Conservation (phyloP, 169 alveolate genomes). For the Cryptosporidium felis region DNA sequence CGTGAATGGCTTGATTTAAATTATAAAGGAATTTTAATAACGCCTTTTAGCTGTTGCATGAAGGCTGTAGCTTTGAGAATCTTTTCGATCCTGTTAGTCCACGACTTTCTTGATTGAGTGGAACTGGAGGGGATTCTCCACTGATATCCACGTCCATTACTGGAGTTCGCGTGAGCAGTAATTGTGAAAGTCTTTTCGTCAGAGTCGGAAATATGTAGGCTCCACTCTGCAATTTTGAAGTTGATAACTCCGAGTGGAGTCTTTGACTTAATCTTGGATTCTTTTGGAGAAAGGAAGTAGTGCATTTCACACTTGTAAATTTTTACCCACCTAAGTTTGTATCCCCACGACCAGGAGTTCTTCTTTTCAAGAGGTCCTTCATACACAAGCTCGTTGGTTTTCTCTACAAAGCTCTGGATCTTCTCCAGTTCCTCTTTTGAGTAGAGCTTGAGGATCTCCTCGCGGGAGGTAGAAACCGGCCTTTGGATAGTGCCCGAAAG, state of each 20-base stretch:
- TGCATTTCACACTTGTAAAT: slow-evolving; percentile 56
- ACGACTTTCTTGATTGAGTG: slow-evolving; percentile 44
- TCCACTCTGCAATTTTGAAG: slow-evolving; percentile 67
- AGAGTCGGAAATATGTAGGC: slow-evolving; percentile 6
- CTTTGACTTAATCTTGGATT: slow-evolving; percentile 6
- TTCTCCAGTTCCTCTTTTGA: slow-evolving; percentile 55
- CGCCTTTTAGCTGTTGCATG: slow-evolving; percentile 67
- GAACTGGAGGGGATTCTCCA: slow-evolving; percentile 67
- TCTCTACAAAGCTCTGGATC: slow-evolving; percentile 17
- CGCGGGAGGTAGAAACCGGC: slow-evolving; percentile 26
- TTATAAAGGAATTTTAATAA: slow-evolving; percentile 35
- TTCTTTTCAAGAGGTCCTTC: slow-evolving; percentile 67
- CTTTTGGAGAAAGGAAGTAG: slow-evolving; percentile 53
- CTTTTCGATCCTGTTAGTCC: slow-evolving; percentile 64
- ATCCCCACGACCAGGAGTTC: slow-evolving; percentile 70
- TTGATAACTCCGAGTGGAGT: slow-evolving; percentile 56
- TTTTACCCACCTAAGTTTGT: slow-evolving; percentile 65
- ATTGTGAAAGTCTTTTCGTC: slow-evolving; percentile 50
- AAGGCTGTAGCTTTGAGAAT: slow-evolving; percentile 57
- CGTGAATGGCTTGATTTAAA: too few species aligned
- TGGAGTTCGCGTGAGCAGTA: slow-evolving; percentile 4
- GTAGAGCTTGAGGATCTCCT: slow-evolving; percentile 44
- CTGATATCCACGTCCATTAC: slow-evolving; percentile 63
- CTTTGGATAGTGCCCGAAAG: slow-evolving; percentile 33
- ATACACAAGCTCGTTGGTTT: slow-evolving; percentile 30